Conservation (phyloP, 345 rosid species). For the Brassica napus region DNA sequence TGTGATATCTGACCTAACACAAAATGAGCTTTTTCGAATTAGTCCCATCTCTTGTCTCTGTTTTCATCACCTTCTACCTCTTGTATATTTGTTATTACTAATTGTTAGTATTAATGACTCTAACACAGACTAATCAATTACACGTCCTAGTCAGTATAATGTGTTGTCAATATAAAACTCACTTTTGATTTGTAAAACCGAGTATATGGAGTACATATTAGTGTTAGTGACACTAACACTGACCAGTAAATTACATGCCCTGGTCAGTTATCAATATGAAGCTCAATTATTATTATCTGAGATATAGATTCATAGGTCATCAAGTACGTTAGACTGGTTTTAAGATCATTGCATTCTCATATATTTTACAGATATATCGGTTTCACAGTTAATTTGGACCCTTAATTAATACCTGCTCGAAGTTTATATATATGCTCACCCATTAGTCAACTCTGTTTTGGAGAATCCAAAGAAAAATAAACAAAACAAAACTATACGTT, state of each 20-base stretch:
- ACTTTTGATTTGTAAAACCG: neutral
- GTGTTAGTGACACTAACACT: neutral
- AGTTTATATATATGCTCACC: neutral
- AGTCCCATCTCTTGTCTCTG: neutral
- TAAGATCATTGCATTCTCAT: neutral
- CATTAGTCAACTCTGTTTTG: conserved; percentile 6
- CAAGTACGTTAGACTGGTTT: neutral
- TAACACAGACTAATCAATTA: neutral
- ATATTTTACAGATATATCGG: neutral
- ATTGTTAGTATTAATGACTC: neutral
- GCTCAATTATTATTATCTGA: neutral
- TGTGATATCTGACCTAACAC: neutral
- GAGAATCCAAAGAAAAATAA: neutral
- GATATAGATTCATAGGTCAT: neutral
- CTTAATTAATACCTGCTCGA: neutral
- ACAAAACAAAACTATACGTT: neutral
- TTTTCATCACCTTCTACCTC: neutral
- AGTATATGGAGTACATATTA: neutral
- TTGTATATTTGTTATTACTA: neutral
- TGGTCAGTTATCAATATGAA: neutral
- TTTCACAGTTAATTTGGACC: neutral
- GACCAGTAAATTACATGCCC: no score
- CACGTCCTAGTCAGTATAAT: neutral
- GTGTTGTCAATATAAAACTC: neutral
- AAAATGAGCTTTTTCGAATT: neutral